Percentiles rank a stretch among this genome's conserved stretches.
Evolutionary conservation across 1,284 basidiomycete genomes (phyloP).

Genomic region (Heterobasidion parviporum): DNA sequence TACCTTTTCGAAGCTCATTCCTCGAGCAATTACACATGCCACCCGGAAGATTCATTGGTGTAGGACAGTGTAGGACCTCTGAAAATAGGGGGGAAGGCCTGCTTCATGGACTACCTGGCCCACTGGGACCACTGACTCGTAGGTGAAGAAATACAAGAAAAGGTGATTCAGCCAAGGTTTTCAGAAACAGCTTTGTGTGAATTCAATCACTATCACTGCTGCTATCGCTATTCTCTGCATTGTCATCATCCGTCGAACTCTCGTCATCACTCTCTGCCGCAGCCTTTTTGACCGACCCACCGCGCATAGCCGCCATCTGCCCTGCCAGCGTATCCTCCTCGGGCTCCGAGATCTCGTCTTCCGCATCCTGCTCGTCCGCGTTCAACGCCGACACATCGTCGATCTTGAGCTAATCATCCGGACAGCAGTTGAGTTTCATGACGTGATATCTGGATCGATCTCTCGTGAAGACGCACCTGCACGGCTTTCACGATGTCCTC

Average conservation of each 20-base stretch:
- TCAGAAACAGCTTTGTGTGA: not conserved
- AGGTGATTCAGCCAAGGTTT: too few relatives aligned
- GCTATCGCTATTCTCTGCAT: conserved; percentile 37
- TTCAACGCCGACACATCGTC: conserved; percentile 59
- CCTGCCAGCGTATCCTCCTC: conserved; percentile 94
- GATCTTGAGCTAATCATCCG: conserved; percentile 61
- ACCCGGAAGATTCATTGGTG: too few relatives aligned
- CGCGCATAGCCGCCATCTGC: conserved; percentile 97
- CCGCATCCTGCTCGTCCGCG: conserved; percentile 53
- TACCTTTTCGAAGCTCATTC: too few relatives aligned
- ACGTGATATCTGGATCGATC: too few relatives aligned
- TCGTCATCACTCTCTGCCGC: conserved; percentile 36
- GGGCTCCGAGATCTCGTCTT: conserved; percentile 93
- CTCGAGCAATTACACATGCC: too few relatives aligned
- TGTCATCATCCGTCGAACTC: conserved; percentile 38
- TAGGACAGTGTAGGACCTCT: too few relatives aligned
- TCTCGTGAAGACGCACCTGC: conserved; percentile 28
- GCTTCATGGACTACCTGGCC: too few relatives aligned
- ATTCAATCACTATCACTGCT: conserved; percentile 17
- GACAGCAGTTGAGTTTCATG: not conserved
- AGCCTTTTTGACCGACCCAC: conserved; percentile 73
- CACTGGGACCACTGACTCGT: too few relatives aligned
- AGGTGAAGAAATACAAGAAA: too few relatives aligned
- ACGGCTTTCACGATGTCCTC: conserved; percentile 73
- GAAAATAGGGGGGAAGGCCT: too few relatives aligned